phyloP scores from a whole-genome alignment of 2,329 filamentous ascomycete species.

The Fusarium goolgardi region DNA sequence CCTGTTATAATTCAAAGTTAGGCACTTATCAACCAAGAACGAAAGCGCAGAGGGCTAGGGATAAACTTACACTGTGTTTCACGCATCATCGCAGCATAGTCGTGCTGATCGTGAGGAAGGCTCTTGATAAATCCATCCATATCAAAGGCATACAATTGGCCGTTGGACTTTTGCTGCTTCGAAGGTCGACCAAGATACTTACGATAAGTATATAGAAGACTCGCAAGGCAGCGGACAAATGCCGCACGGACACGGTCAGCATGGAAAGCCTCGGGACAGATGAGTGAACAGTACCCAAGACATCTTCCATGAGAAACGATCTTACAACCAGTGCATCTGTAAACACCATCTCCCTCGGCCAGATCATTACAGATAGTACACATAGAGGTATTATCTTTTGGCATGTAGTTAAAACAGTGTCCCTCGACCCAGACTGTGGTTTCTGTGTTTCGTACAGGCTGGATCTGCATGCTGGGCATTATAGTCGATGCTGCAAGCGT shows the following conservation, averaged over 20 bases:
- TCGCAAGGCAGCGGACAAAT: conserved; percentile 74
- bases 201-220: conserved; percentile 73
- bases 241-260: conserved; percentile 71
- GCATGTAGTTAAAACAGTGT: conserved; percentile 78
- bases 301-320: conserved; percentile 69
- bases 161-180: conserved; percentile 69
- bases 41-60: background rate
- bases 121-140: conserved; percentile 74
- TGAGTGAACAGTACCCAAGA: conserved; percentile 70
- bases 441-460: conserved; percentile 82
- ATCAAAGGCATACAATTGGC: conserved; percentile 72
- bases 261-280: conserved; percentile 72
- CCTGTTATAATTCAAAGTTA: conserved; percentile 39
- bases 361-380: conserved; percentile 84
- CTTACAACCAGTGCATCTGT: conserved; percentile 75
- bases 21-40: conserved; percentile 1
- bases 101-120: conserved; percentile 73
- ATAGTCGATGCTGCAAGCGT: conserved; percentile 86
- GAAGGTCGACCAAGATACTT: conserved; percentile 70
- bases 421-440: conserved; percentile 87
- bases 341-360: conserved; percentile 77
- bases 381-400: conserved; percentile 67
- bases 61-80: conserved; percentile 70
- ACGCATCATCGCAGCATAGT: conserved; percentile 72
- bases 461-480: conserved; percentile 85